Base-by-base conservation (phyloP, 148 eudicot genomes). In the Arctostaphylos glauca region DNA sequence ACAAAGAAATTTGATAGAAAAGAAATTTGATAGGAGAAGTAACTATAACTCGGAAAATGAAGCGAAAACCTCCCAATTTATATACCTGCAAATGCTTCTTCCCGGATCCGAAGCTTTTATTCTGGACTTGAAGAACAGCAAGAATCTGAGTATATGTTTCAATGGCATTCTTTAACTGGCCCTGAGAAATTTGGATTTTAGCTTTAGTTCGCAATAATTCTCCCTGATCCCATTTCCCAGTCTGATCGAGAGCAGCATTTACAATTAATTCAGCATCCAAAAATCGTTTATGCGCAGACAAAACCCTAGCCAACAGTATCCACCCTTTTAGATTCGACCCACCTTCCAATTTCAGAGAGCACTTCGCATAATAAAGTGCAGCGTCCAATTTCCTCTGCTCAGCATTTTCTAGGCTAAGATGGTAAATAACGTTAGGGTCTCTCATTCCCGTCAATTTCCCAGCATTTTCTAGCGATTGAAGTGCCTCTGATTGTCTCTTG, bases 171-270 rank as follows among this genome's bases (percentile, higher is more conserved):
- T 87, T 89, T 74, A 86, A 74, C 77, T 82, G 85, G 81, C 92
- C 97, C 81, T 89, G 97, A 53, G 92, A 91, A 87, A 90, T 79
- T 86, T 89, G 94, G 64, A 93, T 85, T 88, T 90, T 92, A 59
- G 97, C 94, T 87, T 93, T 93, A 56, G 91, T 86, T 87, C 86
- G 88, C 84, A 93, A 81, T 62, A 93, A 88, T 78, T 85, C 88
- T 54, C 91, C 92, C 56, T 88, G 94, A 80, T 89, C 91, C 92
- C 93, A 85, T 76, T 86, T 83, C 80, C 87, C 90, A 44, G 90
- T 93, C 88, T 93, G 94, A 71, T 92, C 92, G 67, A 93, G 79
- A 87, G 94, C 94, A 78, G 88, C 94, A 83, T 92, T 89, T 73
- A 92, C 71, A 44, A 92, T 79, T 68, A 84, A 83, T 86, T 90